Percentiles rank a stretch among this genome's conserved stretches.
phyloP scores from a whole-genome alignment of 2,329 filamentous ascomycete species.

The Colletotrichum echinochloae region DNA sequence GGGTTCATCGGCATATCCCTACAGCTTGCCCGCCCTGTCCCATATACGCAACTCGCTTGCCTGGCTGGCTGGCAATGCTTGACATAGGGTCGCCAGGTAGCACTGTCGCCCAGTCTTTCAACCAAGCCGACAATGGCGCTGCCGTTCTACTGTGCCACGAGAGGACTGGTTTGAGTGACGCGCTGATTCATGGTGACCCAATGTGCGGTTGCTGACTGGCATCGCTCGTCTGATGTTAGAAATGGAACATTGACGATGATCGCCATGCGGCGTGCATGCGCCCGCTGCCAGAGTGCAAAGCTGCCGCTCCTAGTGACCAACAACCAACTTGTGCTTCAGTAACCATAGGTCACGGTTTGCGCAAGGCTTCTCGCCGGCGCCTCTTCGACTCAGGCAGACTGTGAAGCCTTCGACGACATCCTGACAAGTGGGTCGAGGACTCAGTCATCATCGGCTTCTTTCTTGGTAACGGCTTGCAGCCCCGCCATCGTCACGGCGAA shows the following conservation, averaged over 20 bases:
- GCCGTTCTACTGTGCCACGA: not conserved
- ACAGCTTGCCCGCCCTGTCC: not conserved
- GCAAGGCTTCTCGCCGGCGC: not conserved
- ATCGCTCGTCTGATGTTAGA: not conserved
- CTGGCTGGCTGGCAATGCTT: not conserved
- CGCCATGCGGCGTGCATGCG: not conserved
- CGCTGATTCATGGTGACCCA: not conserved
- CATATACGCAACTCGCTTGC: conserved; percentile 12
- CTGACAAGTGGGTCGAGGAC: not conserved
- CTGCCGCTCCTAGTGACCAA: not conserved
- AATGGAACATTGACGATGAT: not conserved
- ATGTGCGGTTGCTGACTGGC: not conserved
- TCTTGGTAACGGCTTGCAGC: conserved; percentile 53
- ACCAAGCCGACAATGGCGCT: not conserved
- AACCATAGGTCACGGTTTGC: not conserved
- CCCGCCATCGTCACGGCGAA: conserved; percentile 83
- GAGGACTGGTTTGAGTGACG: not conserved
- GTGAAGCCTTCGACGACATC: not conserved
- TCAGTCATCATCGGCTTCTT: conserved; percentile 22
- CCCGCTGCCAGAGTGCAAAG: not conserved
- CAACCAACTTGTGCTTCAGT: not conserved
- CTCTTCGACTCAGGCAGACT: not conserved
- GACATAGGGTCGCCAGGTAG: not conserved
- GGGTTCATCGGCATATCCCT: not conserved
- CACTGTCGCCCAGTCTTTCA: not conserved